Percentiles rank a stretch among this genome's conserved stretches.
phyloP scores from a whole-genome alignment of 192 early-diverging fungal species.

The Globomyces pollinis-pini region DNA sequence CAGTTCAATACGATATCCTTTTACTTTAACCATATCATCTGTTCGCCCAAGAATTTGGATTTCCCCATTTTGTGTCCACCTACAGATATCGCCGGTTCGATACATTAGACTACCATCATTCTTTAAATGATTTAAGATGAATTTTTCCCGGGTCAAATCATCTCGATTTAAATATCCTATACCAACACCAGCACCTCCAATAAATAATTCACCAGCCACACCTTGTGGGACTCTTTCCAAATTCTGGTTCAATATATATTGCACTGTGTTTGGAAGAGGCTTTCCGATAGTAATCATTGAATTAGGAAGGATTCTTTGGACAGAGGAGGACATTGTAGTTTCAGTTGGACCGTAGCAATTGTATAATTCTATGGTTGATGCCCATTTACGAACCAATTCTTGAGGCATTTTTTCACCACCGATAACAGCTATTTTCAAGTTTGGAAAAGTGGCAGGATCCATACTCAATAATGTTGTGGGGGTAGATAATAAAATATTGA shows the following conservation, averaged over 20 bases:
- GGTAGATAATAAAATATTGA: slow-evolving; percentile 4
- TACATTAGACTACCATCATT: slow-evolving; percentile 12
- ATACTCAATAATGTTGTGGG: slow-evolving; percentile 7
- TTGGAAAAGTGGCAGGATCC: slow-evolving; percentile 8
- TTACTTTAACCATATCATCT: slow-evolving; percentile 45
- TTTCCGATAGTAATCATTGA: not conserved
- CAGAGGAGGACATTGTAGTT: slow-evolving; percentile 5
- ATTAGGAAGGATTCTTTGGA: too few relatives aligned
- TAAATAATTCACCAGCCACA: slow-evolving; percentile 26
- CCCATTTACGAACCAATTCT: not conserved
- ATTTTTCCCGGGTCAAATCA: slow-evolving; percentile 25
- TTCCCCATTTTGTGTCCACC: slow-evolving; percentile 12
- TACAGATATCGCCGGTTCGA: slow-evolving; percentile 21
- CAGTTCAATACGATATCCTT: slow-evolving; percentile 39
- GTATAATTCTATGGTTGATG: not conserved
- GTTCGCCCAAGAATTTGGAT: slow-evolving; percentile 27
- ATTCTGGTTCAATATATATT: not conserved
- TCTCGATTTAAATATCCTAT: slow-evolving; percentile 36
- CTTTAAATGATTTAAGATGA: slow-evolving; percentile 20
- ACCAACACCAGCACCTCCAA: slow-evolving; percentile 28
- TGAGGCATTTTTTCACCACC: slow-evolving; percentile 12
- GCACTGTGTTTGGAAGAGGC: slow-evolving; percentile 3
- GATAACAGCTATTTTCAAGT: slow-evolving; percentile 17
- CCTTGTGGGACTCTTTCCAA: slow-evolving; percentile 7
- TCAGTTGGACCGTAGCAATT: slow-evolving; percentile 12